Conservation (phyloP, 345 rosid genomes). For the Turnera subulata region DNA sequence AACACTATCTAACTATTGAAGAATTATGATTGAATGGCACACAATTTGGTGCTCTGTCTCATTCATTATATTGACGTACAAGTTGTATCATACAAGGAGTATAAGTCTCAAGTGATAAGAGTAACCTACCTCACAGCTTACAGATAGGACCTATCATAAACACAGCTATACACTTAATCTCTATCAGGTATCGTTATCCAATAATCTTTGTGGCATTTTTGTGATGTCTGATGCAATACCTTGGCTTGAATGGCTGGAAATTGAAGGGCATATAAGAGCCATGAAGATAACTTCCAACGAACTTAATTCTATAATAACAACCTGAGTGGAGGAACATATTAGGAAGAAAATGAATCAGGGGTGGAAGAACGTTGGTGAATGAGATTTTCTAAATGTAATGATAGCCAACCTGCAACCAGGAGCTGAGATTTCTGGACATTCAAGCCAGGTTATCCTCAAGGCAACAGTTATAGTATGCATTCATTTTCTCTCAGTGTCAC, state of each 20-base stretch:
- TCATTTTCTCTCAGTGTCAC: no score
- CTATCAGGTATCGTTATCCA: no score
- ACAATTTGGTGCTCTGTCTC: no score
- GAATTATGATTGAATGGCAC: no score
- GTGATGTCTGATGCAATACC: slow-evolving; percentile 49
- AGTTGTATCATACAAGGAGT: no score
- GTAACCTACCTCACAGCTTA: no score
- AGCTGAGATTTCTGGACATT: slow-evolving; percentile 38
- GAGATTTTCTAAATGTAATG: slow-evolving; percentile 55
- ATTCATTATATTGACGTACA: no score
- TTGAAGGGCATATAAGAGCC: slow-evolving; percentile 28
- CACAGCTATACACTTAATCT: no score
- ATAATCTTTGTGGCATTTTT: slow-evolving; percentile 34
- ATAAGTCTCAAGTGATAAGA: no score
- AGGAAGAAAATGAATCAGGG: slow-evolving; percentile 7
- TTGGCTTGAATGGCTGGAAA: slow-evolving; percentile 57
- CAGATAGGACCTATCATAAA: no score
- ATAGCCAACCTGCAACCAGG: slow-evolving; percentile 34
- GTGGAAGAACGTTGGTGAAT: slow-evolving; percentile 10
- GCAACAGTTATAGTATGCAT: slow-evolving; percentile 51
- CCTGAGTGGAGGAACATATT: slow-evolving; percentile 57
- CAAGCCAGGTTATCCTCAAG: slow-evolving; percentile 44
- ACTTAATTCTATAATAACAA: slow-evolving; percentile 36
- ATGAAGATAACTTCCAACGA: slow-evolving; percentile 52
- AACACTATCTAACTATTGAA: no score